These are phyloP conservation scores for Chlorella sp. DNA, from an alignment of 139 green algal species.

Conservation along the genomic window DNA sequence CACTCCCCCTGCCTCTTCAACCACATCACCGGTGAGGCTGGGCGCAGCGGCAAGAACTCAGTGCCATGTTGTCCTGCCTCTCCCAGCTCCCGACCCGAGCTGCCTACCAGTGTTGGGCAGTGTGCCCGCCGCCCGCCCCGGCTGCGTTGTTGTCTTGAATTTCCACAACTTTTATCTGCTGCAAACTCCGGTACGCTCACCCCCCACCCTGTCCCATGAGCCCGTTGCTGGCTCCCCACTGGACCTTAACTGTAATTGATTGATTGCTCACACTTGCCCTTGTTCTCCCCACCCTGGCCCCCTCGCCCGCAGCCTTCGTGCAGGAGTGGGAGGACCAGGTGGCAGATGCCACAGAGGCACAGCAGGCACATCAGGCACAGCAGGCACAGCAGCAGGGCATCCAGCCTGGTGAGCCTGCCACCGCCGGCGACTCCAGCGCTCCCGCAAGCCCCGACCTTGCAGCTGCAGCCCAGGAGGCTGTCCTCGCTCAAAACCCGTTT, in stretches of 20 bases:
- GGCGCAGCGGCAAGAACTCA: no score
- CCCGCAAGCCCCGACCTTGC: not conserved
- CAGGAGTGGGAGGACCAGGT: slow-evolving; percentile 26
- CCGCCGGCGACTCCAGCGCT: not conserved
- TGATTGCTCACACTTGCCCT: not conserved
- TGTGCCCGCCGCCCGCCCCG: no score
- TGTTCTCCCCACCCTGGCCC: not conserved
- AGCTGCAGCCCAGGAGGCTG: not conserved
- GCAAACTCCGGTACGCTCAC: no score
- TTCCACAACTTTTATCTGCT: no score
- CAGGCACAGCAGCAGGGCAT: not conserved
- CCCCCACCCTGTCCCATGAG: no score
- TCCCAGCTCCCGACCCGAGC: no score
- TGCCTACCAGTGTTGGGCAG: no score
- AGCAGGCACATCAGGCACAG: not conserved
- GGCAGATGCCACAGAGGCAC: not conserved
- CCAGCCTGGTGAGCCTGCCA: not conserved
- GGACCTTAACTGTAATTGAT: no score
- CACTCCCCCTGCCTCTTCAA: slow-evolving; percentile 46
- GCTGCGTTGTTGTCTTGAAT: no score
- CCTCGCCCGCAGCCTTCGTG: slow-evolving; percentile 1
- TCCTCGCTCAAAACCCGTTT: slow-evolving; percentile 15
- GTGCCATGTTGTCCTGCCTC: no score
- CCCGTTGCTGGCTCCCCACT: no score
- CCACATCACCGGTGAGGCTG: slow-evolving; percentile 33